Conservation (phyloP, 73 alveolate species). For the Blepharisma stoltei region DNA sequence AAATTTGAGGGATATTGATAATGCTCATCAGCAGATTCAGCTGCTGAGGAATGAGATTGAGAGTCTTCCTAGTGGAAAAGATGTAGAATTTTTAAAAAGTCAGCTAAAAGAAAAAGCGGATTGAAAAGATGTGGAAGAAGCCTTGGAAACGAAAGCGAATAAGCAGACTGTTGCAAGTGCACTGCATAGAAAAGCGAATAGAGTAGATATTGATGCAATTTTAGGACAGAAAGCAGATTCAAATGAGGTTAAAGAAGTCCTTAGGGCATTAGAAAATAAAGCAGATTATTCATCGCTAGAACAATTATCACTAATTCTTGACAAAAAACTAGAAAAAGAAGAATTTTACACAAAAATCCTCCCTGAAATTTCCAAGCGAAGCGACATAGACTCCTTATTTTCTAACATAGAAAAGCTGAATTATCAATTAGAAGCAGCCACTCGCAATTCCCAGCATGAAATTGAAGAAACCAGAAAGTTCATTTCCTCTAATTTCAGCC, state of each 20-base stretch:
- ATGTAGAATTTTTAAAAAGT: not conserved
- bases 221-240: constrained; percentile 61
- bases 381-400: not conserved
- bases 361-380: constrained; percentile 9
- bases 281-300: constrained; percentile 47
- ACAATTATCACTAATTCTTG: constrained; percentile 36
- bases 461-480: constrained; percentile 40
- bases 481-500: not conserved
- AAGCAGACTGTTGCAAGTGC: constrained; percentile 88
- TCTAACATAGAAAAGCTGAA: constrained; percentile 33
- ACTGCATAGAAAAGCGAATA: constrained; percentile 87
- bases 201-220: constrained; percentile 69
- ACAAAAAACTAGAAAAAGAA: constrained; percentile 39
- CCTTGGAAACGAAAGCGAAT: constrained; percentile 76
- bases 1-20: constrained; percentile 59
- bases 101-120: constrained; percentile 33
- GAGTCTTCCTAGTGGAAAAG: constrained; percentile 8
- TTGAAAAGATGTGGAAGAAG: constrained; percentile 77
- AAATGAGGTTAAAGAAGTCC: constrained; percentile 48
- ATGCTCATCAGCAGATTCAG: constrained; percentile 38
- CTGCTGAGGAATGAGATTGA: not conserved
- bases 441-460: constrained; percentile 25
- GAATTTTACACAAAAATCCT: not conserved
- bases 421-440: constrained; percentile 24
- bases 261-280: constrained; percentile 33